Base-by-base conservation (phyloP, 306 rosid genomes). In the Gastrolobium bilobum region DNA sequence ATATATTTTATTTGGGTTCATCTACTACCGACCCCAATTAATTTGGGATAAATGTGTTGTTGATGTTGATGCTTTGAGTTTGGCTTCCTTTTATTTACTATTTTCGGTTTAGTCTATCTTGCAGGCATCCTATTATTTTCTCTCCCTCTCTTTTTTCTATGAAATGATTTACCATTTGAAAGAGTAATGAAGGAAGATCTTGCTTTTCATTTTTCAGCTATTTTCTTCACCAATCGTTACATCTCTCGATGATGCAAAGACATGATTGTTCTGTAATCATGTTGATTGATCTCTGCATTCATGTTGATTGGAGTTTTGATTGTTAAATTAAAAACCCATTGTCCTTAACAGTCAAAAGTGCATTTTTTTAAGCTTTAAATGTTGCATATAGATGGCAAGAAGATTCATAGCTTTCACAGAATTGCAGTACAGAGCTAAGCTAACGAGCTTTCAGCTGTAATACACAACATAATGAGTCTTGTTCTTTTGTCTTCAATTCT, bases 361-460 rank as follows among this genome's bases (percentile, higher is more conserved):
- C 31, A 8, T 51, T 37, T 52, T 40, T 40, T 64, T 39, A 35
- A 56, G 38, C 35, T 73, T 9, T 65, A 44, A 56, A 65, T 65
- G 54, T 73, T 81, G 76, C 68, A 53, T 56, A 54, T 42, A 37
- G 61, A 53, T 54, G 38, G 46, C 52, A 64, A 50, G 69, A 81
- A 73, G 11, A 43, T 81, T 43, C 44, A 10, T 68, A 20, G 50
- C 30, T 57, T 75, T 65, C 4, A 34, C 69, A 54, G 66, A 53
- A 15, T 34, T 44, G 44, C 39, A 54, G 69, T 68, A 3, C 65
- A 51, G 47, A 79, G 43, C 7, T 26, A 64, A 63, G 43, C 47
- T 46, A 34, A 31, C 63, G 44, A 48, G 57, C 39, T 63, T 43
- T 47, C 57, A 57, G 20, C 57, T 37, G 56, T 47, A 81, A 58